Evolutionary conservation across 306 rosid genomes (phyloP), one percentile per base, ranked within the genome.

Genomic region (Lathyrus sativus): DNA sequence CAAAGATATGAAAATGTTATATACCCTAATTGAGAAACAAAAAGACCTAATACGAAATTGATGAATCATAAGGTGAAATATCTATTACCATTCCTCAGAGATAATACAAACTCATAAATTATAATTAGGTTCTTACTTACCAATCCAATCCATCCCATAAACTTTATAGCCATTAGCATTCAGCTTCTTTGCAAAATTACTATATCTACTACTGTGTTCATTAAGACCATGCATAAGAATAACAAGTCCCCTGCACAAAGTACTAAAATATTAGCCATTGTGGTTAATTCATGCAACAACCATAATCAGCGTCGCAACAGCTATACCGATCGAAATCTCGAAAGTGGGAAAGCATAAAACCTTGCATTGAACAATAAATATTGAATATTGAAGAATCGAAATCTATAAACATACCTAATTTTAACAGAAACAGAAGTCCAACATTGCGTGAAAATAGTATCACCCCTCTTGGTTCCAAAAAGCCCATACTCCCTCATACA

Each of bases 121-220:
- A 65, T 39, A 33, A 18, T 22, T 29, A 48, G 46, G 29, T 44
- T 62, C 58, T 24, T 28, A 74, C 95, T 80, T 79, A 93, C 99
- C 99, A 81, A 87, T 80, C 99, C 99, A 93, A 77, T 93, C 99
- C 92, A 93, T 90, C 43, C 85, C 99, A 49, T 88, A 90, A 77
- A 86, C 97, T 85, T 87, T 93, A 73, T 51, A 93, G 70, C 97
- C 96, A 74, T 82, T 82, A 46, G 85, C 88, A 82, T 88, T 93
- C 72, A 93, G 79, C 75, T 74, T 79, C 87, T 88, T 93, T 39
- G 97, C 97, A 80, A 90, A 90, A 73, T 82, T 71, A 73, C 22
- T 58, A 73, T 93, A 93, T 70, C 99, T 84, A 60, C 97, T 87
- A 75, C 99, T 93, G 87, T 93, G 97, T 70, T 93, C 99, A 70